Conservation (phyloP, 495 filamentous ascomycete genomes). For the Talaromyces ruber region DNA sequence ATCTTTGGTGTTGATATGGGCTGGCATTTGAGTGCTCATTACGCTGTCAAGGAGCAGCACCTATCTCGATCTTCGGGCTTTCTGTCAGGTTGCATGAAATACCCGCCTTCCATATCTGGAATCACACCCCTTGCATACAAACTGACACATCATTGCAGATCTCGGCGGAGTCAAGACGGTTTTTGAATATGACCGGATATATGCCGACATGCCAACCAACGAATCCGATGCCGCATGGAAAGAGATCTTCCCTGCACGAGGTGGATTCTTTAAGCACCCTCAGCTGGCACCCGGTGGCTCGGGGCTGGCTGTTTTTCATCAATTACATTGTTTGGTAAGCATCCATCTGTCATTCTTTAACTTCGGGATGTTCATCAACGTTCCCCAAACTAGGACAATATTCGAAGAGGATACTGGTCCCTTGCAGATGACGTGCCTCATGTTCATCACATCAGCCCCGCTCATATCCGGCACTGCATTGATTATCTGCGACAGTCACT, state of each 20-base stretch:
- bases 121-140: not conserved
- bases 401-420: not conserved
- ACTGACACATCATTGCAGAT: not conserved
- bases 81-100: not conserved
- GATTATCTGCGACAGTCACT: constrained; percentile 21
- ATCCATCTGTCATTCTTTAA: not conserved
- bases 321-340: not conserved
- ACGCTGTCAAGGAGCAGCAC: not conserved
- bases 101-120: not conserved
- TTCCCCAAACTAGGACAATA: not conserved
- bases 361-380: not conserved
- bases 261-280: not conserved
- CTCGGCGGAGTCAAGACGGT: not conserved
- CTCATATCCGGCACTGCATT: constrained; percentile 17
- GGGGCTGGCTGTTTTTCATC: not conserved
- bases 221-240: not conserved
- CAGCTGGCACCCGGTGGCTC: not conserved
- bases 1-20: not conserved
- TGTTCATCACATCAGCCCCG: not conserved
- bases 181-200: not conserved
- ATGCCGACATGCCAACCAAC: not conserved
- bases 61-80: not conserved
- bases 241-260: not conserved
- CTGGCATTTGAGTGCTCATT: not conserved
- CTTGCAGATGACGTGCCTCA: not conserved